These are phyloP conservation scores for Eutrema salsugineum DNA, from an alignment of 441 rosid species.

Conservation along the genomic window DNA sequence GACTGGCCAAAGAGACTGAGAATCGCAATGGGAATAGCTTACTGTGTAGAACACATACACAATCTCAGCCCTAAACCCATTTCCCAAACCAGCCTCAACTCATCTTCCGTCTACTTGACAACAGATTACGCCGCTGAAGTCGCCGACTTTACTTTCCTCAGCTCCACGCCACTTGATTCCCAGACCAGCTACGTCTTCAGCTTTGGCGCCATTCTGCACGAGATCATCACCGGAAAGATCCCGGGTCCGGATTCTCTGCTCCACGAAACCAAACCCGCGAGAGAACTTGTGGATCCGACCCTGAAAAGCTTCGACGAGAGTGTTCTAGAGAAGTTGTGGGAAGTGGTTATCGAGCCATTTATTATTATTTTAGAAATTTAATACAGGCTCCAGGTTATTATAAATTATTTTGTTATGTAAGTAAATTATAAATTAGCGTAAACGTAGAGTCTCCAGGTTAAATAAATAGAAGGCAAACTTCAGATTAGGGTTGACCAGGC, in stretches of 20 bases:
- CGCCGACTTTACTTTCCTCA: slow-evolving; percentile 71
- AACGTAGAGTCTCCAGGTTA: too few relatives aligned
- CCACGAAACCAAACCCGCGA: slow-evolving; percentile 35
- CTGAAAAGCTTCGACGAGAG: slow-evolving; percentile 48
- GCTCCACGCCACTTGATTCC: slow-evolving; percentile 34
- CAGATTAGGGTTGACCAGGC: too few relatives aligned
- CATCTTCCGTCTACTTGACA: slow-evolving; percentile 66
- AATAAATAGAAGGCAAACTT: too few relatives aligned
- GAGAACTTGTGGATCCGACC: slow-evolving; percentile 60
- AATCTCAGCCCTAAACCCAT: slow-evolving; percentile 61
- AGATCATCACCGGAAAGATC: slow-evolving; percentile 76
- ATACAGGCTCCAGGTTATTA: too few relatives aligned
- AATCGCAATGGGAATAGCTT: slow-evolving; percentile 87
- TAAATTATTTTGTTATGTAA: too few relatives aligned
- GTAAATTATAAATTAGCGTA: too few relatives aligned
- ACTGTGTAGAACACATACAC: slow-evolving; percentile 87
- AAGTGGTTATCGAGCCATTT: slow-evolving; percentile 49
- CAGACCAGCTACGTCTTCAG: slow-evolving; percentile 44
- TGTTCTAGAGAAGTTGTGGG: slow-evolving; percentile 47
- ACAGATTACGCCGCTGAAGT: slow-evolving; percentile 91
- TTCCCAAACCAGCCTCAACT: slow-evolving; percentile 52
- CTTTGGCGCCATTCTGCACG: slow-evolving; percentile 66
- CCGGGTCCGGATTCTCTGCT: slow-evolving; percentile 38
- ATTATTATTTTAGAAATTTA: too few relatives aligned
- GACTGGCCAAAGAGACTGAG: slow-evolving; percentile 82